phyloP scores from a whole-genome alignment of 2,329 filamentous ascomycete genomes.

The Furcasterigmium furcatum region DNA sequence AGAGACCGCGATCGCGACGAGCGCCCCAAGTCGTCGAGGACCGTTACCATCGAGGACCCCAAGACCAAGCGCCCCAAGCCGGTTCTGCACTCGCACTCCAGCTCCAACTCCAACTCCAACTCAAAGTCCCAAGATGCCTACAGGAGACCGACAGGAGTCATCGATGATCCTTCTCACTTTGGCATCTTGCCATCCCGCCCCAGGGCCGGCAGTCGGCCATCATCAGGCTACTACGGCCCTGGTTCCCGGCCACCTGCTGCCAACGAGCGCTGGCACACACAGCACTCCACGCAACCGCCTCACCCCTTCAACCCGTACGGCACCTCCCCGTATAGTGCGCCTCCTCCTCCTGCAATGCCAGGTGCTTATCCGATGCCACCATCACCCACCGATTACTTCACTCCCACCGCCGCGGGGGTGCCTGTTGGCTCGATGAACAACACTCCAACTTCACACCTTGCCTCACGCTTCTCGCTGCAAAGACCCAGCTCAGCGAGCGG shows the following conservation, averaged over 20 bases:
- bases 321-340: constrained; percentile 2
- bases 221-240: constrained; percentile 12
- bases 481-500: constrained; percentile 37
- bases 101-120: no score
- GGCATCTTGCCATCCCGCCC: constrained; percentile 13
- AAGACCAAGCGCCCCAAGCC: constrained; percentile 32
- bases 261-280: constrained; percentile 11
- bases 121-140: constrained; percentile 10
- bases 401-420: constrained; percentile 13
- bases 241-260: constrained; percentile 12
- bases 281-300: background rate
- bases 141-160: constrained; percentile 20
- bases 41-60: background rate
- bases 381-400: constrained; percentile 10
- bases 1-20: constrained; percentile 18
- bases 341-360: constrained; percentile 3
- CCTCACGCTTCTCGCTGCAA: constrained; percentile 8
- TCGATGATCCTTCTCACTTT: constrained; percentile 31
- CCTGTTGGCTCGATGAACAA: constrained; percentile 1
- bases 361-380: constrained; percentile 6
- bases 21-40: background rate
- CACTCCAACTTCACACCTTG: constrained; percentile 9
- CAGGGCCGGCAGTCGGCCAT: constrained; percentile 2
- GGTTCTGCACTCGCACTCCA: constrained; percentile 18
- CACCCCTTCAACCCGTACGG: constrained; percentile 5